A percentile compares a stretch with the other conserved stretches of the same genome.
Evolutionary conservation across 2,329 filamentous ascomycete species (phyloP).

Genomic region (Cryphonectria radicalis): DNA sequence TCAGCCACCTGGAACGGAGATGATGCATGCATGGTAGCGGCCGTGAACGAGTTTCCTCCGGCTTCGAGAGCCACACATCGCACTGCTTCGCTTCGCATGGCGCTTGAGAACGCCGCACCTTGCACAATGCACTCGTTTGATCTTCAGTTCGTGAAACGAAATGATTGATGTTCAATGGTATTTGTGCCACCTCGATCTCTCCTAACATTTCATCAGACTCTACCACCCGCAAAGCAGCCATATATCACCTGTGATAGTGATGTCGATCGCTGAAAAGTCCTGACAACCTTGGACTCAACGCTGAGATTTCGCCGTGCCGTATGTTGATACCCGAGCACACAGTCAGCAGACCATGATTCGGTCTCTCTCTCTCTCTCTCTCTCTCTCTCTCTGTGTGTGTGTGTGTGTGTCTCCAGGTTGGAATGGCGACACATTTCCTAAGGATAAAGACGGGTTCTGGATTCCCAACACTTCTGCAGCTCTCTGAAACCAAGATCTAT

Average conservation of each 20-base stretch:
- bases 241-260: neutral
- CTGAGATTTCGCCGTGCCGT: neutral
- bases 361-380: neutral
- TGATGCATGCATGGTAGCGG: conserved; percentile 16
- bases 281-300: no score
- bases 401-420: neutral
- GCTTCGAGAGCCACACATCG: conserved; percentile 15
- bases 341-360: neutral
- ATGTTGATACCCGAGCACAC: neutral
- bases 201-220: neutral
- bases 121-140: conserved; percentile 12
- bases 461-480: neutral
- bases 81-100: conserved; percentile 15
- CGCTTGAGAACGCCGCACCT: conserved; percentile 12
- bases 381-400: no score
- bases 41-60: conserved; percentile 17
- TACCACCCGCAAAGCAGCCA: neutral
- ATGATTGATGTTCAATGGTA: conserved; percentile 11
- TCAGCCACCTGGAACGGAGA: conserved; percentile 6
- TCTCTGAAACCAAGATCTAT: neutral
- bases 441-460: neutral
- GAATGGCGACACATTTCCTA: neutral
- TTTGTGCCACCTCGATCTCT: conserved; percentile 7
- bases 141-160: conserved; percentile 12
- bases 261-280: neutral